Percentiles rank a stretch among this genome's conserved stretches.
Conservation (phyloP, 768 basidiomycete genomes). For the Hericium alpestre region DNA sequence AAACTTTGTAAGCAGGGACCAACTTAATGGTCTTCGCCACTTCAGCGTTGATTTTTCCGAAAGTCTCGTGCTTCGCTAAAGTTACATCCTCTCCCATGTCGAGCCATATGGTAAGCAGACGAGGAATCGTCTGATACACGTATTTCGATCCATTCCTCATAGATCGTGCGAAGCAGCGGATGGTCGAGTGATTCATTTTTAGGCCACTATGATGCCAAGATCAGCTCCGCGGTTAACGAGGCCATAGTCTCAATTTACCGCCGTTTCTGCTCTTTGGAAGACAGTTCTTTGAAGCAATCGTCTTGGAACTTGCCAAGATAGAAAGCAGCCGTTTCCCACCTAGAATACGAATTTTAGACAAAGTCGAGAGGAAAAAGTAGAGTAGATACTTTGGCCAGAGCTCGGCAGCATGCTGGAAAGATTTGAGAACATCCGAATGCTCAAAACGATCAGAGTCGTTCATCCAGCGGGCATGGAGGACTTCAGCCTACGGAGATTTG, state of each 20-base stretch:
- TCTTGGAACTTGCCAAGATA: constrained; percentile 87
- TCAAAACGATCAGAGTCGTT: constrained; percentile 80
- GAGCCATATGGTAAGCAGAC: constrained; percentile 89
- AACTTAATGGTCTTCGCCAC: constrained; percentile 46
- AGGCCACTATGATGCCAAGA: constrained; percentile 33
- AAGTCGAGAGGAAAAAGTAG: background rate
- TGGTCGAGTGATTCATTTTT: constrained; percentile 54
- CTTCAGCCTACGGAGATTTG: constrained; percentile 42
- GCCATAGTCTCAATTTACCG: constrained; percentile 27
- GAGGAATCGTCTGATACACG: constrained; percentile 90
- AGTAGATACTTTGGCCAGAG: constrained; percentile 38
- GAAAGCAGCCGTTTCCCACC: constrained; percentile 81
- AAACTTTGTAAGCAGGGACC: constrained; percentile 73
- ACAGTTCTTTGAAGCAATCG: constrained; percentile 51
- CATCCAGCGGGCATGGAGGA: constrained; percentile 87
- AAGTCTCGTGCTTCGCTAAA: constrained; percentile 25
- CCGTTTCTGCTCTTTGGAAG: constrained; percentile 29
- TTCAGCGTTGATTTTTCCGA: constrained; percentile 44
- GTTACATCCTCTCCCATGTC: constrained; percentile 64
- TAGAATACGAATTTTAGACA: background rate
- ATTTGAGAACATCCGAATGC: constrained; percentile 44
- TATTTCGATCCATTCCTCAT: constrained; percentile 84
- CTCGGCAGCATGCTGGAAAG: constrained; percentile 42
- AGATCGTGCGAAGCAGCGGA: constrained; percentile 59
- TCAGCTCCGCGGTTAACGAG: background rate